Percentiles rank a stretch among this genome's conserved stretches.
These are phyloP conservation scores for Fraxinus floribunda DNA, from an alignment of 305 asterid genomes.

Conservation along the genomic window DNA sequence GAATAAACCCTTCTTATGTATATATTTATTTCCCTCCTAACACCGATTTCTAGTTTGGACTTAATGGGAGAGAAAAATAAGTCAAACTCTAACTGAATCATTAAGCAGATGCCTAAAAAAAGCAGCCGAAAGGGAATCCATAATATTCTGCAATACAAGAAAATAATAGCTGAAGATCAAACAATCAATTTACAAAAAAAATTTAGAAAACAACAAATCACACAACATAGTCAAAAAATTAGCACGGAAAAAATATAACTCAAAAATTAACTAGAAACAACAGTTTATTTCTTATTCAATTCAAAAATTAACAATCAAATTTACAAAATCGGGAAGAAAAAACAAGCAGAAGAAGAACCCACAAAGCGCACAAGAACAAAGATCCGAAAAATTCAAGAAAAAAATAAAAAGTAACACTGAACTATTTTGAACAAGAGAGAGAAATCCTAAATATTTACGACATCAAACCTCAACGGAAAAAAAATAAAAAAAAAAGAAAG, in stretches of 20 bases:
- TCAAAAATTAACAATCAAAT: neutral
- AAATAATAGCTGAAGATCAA: slow-evolving; percentile 22
- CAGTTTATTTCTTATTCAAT: neutral
- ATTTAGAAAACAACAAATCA: neutral
- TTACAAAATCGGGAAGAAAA: neutral
- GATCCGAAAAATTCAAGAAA: slow-evolving; percentile 10
- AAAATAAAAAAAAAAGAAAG: neutral
- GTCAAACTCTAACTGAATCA: no score
- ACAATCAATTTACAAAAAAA: neutral
- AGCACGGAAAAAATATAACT: neutral
- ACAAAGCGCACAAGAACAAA: neutral
- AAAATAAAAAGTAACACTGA: neutral
- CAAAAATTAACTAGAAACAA: slow-evolving; percentile 6
- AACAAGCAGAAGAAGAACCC: neutral
- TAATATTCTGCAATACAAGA: neutral
- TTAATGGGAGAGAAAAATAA: no score
- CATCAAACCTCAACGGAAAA: neutral
- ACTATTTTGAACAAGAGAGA: neutral
- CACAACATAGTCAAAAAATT: neutral
- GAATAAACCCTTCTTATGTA: no score
- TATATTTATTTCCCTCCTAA: no score
- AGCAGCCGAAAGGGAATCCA: neutral
- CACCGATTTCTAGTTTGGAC: no score
- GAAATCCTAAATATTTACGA: neutral
- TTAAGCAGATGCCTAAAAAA: neutral